A percentile compares a stretch with the other conserved stretches of the same genome.
Conservation (phyloP, 2,329 filamentous ascomycete species). For the Beauveria pseudobassiana region DNA sequence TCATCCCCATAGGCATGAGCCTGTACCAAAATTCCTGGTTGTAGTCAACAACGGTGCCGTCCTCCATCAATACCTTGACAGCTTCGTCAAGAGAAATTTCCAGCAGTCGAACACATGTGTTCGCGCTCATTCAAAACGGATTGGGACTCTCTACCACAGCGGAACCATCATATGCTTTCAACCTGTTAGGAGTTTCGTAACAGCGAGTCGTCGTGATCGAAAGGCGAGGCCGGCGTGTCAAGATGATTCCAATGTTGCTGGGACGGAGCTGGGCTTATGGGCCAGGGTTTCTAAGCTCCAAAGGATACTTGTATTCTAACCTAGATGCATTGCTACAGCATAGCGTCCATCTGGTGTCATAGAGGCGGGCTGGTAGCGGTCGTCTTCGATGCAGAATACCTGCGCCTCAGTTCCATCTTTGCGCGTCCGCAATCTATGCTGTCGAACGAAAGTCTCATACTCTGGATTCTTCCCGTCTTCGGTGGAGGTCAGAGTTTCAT, state of each 20-base stretch:
- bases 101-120: slow-evolving; percentile 18
- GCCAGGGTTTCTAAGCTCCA: neutral
- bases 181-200: slow-evolving; percentile 19
- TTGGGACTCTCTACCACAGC: slow-evolving; percentile 11
- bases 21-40: neutral
- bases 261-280: neutral
- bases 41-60: slow-evolving; percentile 20
- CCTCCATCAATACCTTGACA: slow-evolving; percentile 17
- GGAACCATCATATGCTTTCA: slow-evolving; percentile 17
- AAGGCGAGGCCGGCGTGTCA: slow-evolving; percentile 10
- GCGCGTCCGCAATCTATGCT: too few relatives aligned
- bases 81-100: slow-evolving; percentile 14
- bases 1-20: slow-evolving; percentile 7
- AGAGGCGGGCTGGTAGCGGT: too few relatives aligned
- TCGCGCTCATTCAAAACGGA: slow-evolving; percentile 22
- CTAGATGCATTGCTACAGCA: neutral
- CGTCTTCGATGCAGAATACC: too few relatives aligned
- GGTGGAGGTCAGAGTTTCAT: neutral
- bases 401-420: too few relatives aligned
- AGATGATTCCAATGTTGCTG: neutral
- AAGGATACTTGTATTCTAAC: neutral
- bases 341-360: neutral
- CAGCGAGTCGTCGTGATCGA: slow-evolving; percentile 13
- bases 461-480: neutral
- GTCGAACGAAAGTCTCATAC: neutral